Percentiles rank a stretch among this genome's conserved stretches.
These are phyloP conservation scores for Cyberlindnera amylophila DNA, from an alignment of 805 yeast species.

Conservation along the genomic window DNA sequence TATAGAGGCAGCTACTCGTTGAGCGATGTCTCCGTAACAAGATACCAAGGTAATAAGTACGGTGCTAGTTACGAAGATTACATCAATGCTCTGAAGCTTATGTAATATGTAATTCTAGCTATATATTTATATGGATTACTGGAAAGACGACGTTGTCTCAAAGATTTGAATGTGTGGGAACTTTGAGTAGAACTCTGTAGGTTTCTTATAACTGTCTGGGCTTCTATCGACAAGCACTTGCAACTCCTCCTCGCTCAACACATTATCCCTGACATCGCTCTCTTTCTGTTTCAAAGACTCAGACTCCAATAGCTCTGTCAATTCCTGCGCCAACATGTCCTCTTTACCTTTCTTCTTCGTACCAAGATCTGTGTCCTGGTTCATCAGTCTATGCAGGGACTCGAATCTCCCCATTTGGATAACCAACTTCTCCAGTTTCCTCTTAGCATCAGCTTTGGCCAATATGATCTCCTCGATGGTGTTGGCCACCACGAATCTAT, in stretches of 20 bases:
- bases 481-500: conserved; percentile 69
- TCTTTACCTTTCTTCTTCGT: conserved; percentile 22
- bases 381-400: conserved; percentile 35
- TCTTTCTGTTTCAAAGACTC: conserved; percentile 36
- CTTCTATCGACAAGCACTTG: conserved; percentile 48
- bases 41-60: conserved; percentile 55
- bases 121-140: not conserved
- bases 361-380: conserved; percentile 27
- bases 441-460: conserved; percentile 73
- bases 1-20: conserved; percentile 30
- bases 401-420: conserved; percentile 62
- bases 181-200: conserved; percentile 10
- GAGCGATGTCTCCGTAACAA: conserved; percentile 40
- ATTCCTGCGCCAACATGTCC: conserved; percentile 14
- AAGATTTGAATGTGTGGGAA: conserved; percentile 2
- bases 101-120: not conserved
- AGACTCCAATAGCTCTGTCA: conserved; percentile 32
- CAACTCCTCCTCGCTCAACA: conserved; percentile 36
- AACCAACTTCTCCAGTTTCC: conserved; percentile 72
- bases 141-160: conserved; percentile 2
- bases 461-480: conserved; percentile 83
- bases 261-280: conserved; percentile 22
- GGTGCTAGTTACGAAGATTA: conserved; percentile 40
- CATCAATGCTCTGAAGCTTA: not conserved
- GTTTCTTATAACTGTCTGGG: conserved; percentile 36